These are phyloP conservation scores for Pneumocystis canis DNA, from an alignment of 1,139 yeast species.

Conservation along the genomic window DNA sequence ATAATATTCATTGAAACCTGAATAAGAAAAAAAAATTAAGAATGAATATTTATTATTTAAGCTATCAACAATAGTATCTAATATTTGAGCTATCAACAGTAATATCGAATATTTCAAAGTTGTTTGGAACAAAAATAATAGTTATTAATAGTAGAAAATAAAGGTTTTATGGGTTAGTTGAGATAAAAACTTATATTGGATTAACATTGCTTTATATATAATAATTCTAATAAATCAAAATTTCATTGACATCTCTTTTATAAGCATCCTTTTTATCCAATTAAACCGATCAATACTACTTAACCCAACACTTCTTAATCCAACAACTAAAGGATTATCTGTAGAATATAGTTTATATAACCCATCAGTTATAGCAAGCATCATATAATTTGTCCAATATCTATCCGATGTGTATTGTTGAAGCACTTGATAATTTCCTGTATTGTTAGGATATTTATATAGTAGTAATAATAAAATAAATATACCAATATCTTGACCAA, in stretches of 20 bases:
- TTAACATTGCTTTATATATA: not conserved
- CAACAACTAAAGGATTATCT: slow-evolving; percentile 58
- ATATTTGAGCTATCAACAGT: not conserved
- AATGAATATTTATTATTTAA: not conserved
- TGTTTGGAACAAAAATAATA: not conserved
- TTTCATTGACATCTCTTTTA: not conserved
- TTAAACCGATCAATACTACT: slow-evolving; percentile 44
- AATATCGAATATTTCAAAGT: not conserved
- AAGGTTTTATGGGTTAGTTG: not conserved
- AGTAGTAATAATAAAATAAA: not conserved
- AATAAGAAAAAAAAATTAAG: not conserved
- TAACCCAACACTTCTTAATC: slow-evolving; percentile 62
- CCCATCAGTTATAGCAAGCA: slow-evolving; percentile 83
- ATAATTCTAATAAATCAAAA: not conserved
- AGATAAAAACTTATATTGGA: not conserved
- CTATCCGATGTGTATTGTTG: slow-evolving; percentile 77
- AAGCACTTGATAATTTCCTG: slow-evolving; percentile 36
- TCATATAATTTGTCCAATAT: slow-evolving; percentile 62
- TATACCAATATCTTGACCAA: slow-evolving; percentile 78
- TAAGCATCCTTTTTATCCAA: not conserved
- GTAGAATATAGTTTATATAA: slow-evolving; percentile 76
- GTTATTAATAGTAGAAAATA: not conserved
- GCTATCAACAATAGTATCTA: not conserved
- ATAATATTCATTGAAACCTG: not conserved
- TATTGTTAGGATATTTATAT: slow-evolving; percentile 21